phyloP scores from a whole-genome alignment of 192 early-diverging fungal species.

The Podila horticola region DNA sequence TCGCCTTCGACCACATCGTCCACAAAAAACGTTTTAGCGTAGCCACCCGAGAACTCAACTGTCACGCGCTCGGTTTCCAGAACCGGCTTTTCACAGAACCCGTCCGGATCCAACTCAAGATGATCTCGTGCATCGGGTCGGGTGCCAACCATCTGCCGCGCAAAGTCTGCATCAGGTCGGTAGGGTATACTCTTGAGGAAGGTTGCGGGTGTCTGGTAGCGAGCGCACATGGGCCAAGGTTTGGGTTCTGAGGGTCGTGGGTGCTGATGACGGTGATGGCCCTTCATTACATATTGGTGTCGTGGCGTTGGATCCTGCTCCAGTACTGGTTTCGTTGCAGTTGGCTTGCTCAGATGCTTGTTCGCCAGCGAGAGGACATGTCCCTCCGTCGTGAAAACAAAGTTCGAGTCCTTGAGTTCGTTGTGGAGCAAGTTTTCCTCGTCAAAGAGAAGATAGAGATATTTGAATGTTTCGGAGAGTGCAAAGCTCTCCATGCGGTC shows the following conservation, averaged over 20 bases:
- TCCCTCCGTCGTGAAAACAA: slow-evolving; percentile 87
- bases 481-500: slow-evolving; percentile 97
- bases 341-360: slow-evolving; percentile 14
- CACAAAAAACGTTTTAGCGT: slow-evolving; percentile 30
- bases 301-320: neutral
- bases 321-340: neutral
- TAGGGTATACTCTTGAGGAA: slow-evolving; percentile 54
- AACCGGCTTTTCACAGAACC: slow-evolving; percentile 58
- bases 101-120: slow-evolving; percentile 45
- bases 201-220: slow-evolving; percentile 27
- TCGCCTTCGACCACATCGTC: neutral
- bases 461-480: slow-evolving; percentile 95
- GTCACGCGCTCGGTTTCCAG: slow-evolving; percentile 38
- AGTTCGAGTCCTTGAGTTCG: slow-evolving; percentile 81
- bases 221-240: slow-evolving; percentile 16
- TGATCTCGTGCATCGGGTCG: slow-evolving; percentile 12
- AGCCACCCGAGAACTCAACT: slow-evolving; percentile 37
- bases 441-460: slow-evolving; percentile 97
- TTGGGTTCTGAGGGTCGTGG: neutral
- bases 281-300: neutral
- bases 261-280: neutral
- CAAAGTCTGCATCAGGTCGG: slow-evolving; percentile 61
- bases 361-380: slow-evolving; percentile 21
- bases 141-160: slow-evolving; percentile 56
- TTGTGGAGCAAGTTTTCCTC: slow-evolving; percentile 74